Conservation (phyloP, 1,139 yeast genomes). For the Saccharomyces pastorianus region DNA sequence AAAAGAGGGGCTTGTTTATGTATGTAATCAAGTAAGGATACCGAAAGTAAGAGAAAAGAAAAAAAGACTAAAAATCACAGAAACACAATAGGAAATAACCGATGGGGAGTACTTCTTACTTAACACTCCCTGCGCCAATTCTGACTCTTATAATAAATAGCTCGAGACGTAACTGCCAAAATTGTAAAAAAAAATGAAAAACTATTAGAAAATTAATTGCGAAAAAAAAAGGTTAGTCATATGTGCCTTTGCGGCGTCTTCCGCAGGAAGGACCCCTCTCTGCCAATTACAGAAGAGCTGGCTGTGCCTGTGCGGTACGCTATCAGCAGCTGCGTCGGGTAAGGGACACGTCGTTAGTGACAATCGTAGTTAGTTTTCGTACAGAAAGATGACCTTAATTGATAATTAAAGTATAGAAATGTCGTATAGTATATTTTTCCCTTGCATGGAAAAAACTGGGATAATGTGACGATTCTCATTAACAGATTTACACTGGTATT, state of each 20-base stretch:
- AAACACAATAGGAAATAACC: neutral
- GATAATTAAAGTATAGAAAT: neutral
- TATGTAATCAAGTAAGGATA: neutral
- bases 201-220: neutral
- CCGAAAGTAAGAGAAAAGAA: neutral
- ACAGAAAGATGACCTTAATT: neutral
- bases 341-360: neutral
- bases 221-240: slow-evolving; percentile 1
- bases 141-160: neutral
- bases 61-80: neutral
- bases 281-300: neutral
- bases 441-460: neutral
- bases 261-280: neutral
- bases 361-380: no score
- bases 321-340: neutral
- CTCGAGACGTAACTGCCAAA: neutral
- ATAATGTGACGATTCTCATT: neutral
- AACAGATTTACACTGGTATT: neutral
- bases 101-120: neutral
- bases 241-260: neutral
- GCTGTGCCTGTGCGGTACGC: neutral
- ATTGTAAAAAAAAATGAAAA: neutral
- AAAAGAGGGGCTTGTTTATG: neutral
- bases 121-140: neutral
- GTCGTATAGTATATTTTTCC: neutral